Evolutionary conservation across 495 filamentous ascomycete genomes (phyloP).

Genomic region (Talaromyces trachyspermus): DNA sequence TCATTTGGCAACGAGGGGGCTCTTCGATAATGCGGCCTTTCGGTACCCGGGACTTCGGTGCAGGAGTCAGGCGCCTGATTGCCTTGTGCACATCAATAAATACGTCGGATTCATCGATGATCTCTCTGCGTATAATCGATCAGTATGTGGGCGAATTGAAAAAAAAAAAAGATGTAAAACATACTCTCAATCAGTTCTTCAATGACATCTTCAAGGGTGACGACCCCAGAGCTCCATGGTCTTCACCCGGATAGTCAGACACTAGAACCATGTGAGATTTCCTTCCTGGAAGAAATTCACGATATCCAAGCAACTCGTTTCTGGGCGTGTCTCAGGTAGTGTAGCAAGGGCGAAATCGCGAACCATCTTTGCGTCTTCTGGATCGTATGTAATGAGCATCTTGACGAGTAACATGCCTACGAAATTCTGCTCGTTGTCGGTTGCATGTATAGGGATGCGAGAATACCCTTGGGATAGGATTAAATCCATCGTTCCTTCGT

Average conservation of each 20-base stretch:
- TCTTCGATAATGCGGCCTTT: conserved; percentile 52
- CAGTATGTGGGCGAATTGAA: not conserved
- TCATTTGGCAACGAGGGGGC: conserved; percentile 25
- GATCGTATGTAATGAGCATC: conserved; percentile 97
- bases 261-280: conserved; percentile 97
- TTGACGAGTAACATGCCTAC: conserved; percentile 97
- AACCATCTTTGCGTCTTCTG: conserved; percentile 79
- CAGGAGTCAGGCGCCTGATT: conserved; percentile 69
- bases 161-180: conserved; percentile 25
- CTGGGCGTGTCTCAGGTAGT: conserved; percentile 85
- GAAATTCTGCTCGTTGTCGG: conserved; percentile 77
- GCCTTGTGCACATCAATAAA: conserved; percentile 97
- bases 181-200: conserved; percentile 97
- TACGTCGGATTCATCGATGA: conserved; percentile 87
- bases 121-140: conserved; percentile 47
- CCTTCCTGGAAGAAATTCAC: conserved; percentile 99
- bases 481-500: conserved; percentile 85
- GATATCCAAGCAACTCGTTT: conserved; percentile 95
- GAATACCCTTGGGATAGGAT: conserved; percentile 93
- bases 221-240: conserved; percentile 87
- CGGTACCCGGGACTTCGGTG: conserved; percentile 52
- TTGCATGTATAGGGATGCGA: conserved; percentile 85
- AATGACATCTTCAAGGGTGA: conserved; percentile 95
- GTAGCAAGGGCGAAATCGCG: conserved; percentile 88
- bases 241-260: conserved; percentile 79